A percentile compares a stretch with the other conserved stretches of the same genome.
These are phyloP conservation scores for Pseudocercospora macadamiae DNA, from an alignment of 2,329 filamentous ascomycete species.

Conservation along the genomic window DNA sequence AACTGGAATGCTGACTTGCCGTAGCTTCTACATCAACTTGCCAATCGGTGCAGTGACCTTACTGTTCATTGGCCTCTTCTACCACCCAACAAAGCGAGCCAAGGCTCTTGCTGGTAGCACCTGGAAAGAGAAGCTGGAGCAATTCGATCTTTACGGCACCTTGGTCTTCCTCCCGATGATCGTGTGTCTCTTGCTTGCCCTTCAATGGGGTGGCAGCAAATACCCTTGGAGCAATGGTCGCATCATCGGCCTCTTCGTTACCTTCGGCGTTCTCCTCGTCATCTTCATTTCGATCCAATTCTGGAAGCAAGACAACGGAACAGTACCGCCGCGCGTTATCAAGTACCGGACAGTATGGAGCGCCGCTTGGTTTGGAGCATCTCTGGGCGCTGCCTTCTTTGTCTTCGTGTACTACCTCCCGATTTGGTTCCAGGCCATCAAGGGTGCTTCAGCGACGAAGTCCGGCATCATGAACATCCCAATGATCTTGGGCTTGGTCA, in stretches of 20 bases:
- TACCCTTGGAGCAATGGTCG: constrained; percentile 49
- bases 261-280: constrained; percentile 47
- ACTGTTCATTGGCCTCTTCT: constrained; percentile 41
- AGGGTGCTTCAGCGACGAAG: constrained; percentile 48
- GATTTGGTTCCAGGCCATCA: constrained; percentile 56
- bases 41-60: constrained; percentile 52
- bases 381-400: constrained; percentile 44
- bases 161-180: constrained; percentile 53
- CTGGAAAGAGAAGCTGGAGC: constrained; percentile 44
- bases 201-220: constrained; percentile 55
- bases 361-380: constrained; percentile 39
- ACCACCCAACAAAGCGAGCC: constrained; percentile 38
- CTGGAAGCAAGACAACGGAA: constrained; percentile 48
- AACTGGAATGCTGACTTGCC: neutral
- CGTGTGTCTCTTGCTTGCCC: constrained; percentile 53
- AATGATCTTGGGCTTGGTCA: constrained; percentile 49
- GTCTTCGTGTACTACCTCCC: constrained; percentile 49
- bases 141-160: constrained; percentile 53
- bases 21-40: constrained; percentile 52
- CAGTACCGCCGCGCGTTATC: constrained; percentile 51
- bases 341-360: constrained; percentile 46
- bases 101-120: constrained; percentile 34
- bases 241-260: constrained; percentile 52
- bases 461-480: constrained; percentile 55
- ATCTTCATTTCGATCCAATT: constrained; percentile 48